phyloP scores from a whole-genome alignment of 2,329 filamentous ascomycete species.

The Nemania sp. region DNA sequence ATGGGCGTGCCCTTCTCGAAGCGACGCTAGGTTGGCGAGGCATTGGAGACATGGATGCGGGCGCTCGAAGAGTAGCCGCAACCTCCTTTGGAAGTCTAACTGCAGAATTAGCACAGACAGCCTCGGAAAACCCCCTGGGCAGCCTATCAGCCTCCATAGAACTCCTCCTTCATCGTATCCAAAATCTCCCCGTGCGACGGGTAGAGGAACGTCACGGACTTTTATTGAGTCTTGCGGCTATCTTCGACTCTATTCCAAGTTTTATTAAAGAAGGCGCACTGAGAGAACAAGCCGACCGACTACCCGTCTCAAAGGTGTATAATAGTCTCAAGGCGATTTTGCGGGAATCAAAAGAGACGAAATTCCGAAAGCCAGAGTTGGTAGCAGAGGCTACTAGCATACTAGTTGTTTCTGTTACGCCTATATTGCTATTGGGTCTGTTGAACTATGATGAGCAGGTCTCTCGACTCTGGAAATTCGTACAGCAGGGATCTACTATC shows the following conservation, averaged over 20 bases:
- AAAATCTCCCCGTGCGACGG: constrained; percentile 57
- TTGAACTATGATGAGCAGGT: constrained; percentile 24
- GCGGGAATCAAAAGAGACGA: constrained; percentile 46
- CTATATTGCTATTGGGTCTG: constrained; percentile 49
- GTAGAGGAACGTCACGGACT: constrained; percentile 73
- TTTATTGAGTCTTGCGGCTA: constrained; percentile 62
- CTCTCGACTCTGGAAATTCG: constrained; percentile 10
- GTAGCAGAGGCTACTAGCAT: constrained; percentile 64
- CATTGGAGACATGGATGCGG: constrained; percentile 76
- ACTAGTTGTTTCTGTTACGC: constrained; percentile 59
- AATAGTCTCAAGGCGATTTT: constrained; percentile 46
- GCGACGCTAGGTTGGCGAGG: constrained; percentile 85
- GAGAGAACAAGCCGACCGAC: constrained; percentile 3
- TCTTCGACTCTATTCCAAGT: constrained; percentile 54
- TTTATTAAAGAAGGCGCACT: constrained; percentile 29
- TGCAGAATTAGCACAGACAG: constrained; percentile 44
- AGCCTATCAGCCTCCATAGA: constrained; percentile 45
- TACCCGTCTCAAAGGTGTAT: constrained; percentile 34
- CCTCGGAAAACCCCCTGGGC: constrained; percentile 31
- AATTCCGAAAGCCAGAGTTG: constrained; percentile 65
- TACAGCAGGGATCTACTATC: constrained; percentile 39
- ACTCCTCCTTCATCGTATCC: constrained; percentile 51
- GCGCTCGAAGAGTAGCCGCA: constrained; percentile 74
- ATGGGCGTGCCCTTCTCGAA: constrained; percentile 70
- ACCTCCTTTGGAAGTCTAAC: constrained; percentile 67